Conservation (phyloP, 2,329 filamentous ascomycete species). For the Penicillium corylophilum region DNA sequence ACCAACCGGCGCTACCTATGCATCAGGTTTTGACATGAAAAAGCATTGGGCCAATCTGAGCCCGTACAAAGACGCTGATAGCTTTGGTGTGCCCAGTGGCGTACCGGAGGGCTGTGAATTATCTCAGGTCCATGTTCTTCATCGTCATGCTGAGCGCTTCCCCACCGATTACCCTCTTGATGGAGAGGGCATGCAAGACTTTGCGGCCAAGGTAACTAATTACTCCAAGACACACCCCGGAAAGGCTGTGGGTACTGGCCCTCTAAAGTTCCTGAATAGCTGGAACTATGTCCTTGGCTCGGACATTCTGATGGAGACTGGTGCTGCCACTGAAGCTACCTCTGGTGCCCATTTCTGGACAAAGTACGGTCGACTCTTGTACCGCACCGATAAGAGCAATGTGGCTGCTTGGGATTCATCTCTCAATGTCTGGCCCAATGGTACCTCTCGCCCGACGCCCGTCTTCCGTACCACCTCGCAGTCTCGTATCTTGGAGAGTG, state of each 20-base stretch:
- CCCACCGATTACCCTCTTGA: conserved; percentile 50
- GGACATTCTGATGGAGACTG: conserved; percentile 49
- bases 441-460: conserved; percentile 50
- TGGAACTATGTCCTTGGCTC: conserved; percentile 51
- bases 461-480: conserved; percentile 56
- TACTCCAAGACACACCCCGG: conserved; percentile 41
- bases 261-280: conserved; percentile 53
- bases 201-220: conserved; percentile 51
- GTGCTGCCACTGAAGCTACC: conserved; percentile 52
- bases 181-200: conserved; percentile 49
- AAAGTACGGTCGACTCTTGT: conserved; percentile 55
- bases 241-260: conserved; percentile 43
- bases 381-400: conserved; percentile 46
- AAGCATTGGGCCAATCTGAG: conserved; percentile 33
- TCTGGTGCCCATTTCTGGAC: conserved; percentile 55
- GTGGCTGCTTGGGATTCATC: conserved; percentile 51
- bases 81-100: conserved; percentile 36
- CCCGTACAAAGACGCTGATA: conserved; percentile 28
- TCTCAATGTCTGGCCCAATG: conserved; percentile 43
- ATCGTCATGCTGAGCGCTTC: conserved; percentile 57
- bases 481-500: conserved; percentile 54
- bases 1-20: conserved; percentile 26
- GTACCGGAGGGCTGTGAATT: conserved; percentile 58
- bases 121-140: conserved; percentile 54
- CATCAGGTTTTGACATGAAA: conserved; percentile 33